These are phyloP conservation scores for Pichia sp. DNA, from an alignment of 1,139 yeast species.

Conservation along the genomic window DNA sequence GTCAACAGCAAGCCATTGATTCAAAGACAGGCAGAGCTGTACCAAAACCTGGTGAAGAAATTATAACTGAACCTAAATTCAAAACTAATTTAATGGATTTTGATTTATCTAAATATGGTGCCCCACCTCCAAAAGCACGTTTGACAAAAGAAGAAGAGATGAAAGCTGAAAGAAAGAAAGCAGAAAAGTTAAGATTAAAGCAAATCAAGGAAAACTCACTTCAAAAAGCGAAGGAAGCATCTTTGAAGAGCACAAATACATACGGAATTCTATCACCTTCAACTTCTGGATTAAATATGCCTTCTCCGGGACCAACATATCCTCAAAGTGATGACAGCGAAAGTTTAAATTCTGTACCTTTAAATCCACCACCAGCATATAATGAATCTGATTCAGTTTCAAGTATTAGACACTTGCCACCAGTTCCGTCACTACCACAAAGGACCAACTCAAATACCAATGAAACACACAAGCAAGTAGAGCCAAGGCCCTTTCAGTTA, in stretches of 20 bases:
- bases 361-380: background rate
- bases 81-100: constrained; percentile 28
- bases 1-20: background rate
- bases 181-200: constrained; percentile 21
- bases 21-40: background rate
- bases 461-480: background rate
- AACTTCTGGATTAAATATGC: background rate
- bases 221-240: constrained; percentile 19
- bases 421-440: background rate
- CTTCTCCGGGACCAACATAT: background rate
- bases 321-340: background rate
- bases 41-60: constrained; percentile 14
- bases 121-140: constrained; percentile 31
- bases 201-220: constrained; percentile 25
- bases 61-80: constrained; percentile 24
- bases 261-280: background rate
- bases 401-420: background rate
- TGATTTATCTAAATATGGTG: constrained; percentile 30
- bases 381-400: background rate
- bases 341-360: background rate
- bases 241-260: background rate
- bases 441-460: background rate
- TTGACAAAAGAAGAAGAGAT: constrained; percentile 20
- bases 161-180: constrained; percentile 19
- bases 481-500: constrained; percentile 19